A percentile compares a stretch with the other conserved stretches of the same genome.
These are phyloP conservation scores for Tuctoria greenei DNA, from an alignment of 176 grass and related monocot species.

Conservation along the genomic window DNA sequence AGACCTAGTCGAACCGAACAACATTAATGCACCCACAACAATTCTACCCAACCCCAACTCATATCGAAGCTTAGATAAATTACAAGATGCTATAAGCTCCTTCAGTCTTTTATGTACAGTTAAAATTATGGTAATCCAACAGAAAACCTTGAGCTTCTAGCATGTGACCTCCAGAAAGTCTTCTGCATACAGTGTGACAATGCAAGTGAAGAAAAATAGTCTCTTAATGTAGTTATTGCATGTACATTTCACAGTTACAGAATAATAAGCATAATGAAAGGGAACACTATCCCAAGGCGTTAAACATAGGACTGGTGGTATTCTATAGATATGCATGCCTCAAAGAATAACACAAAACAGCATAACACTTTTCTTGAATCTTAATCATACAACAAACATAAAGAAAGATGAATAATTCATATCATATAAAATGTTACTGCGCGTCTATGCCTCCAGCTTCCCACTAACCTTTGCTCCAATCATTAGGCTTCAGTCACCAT, in stretches of 20 bases:
- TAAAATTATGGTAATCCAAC: neutral
- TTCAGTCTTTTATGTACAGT: neutral
- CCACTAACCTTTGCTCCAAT: neutral
- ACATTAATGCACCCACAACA: neutral
- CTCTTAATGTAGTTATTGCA: neutral
- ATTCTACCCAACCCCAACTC: neutral
- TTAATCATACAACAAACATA: neutral
- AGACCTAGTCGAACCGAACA: neutral
- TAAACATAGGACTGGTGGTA: neutral
- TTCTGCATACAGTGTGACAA: neutral
- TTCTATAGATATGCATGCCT: neutral
- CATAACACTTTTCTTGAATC: neutral
- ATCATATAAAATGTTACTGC: neutral
- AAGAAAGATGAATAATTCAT: neutral
- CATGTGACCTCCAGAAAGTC: neutral
- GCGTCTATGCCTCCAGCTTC: neutral
- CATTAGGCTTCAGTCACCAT: neutral
- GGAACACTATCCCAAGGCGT: neutral
- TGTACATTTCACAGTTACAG: too few species aligned
- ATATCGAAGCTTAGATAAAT: conserved; percentile 16
- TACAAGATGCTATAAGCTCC: conserved; percentile 38
- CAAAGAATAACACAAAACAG: neutral
- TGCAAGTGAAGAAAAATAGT: neutral
- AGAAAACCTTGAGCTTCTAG: neutral
- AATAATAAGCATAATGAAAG: neutral